Percentiles rank a stretch among this genome's conserved stretches.
phyloP scores from a whole-genome alignment of 2,329 filamentous ascomycete species.

The Hypomyces perniciosus region DNA sequence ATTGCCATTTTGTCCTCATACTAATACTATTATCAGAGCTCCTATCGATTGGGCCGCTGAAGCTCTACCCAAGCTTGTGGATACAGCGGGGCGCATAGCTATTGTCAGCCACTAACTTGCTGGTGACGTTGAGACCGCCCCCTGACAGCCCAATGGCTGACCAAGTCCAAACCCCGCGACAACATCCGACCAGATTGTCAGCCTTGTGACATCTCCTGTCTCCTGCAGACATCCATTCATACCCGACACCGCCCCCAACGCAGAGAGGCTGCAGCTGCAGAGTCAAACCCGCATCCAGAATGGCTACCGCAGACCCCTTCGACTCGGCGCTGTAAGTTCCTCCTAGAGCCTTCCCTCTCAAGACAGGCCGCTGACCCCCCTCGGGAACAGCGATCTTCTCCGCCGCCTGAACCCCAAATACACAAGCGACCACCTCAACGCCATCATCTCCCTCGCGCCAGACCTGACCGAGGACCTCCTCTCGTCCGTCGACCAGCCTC shows the following conservation, averaged over 20 bases:
- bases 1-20: too few species aligned
- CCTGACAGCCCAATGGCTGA: constrained; percentile 3
- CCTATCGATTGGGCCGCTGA: too few species aligned
- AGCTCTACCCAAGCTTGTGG: too few species aligned
- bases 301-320: constrained; percentile 55
- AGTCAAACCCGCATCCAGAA: neutral
- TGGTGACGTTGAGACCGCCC: constrained; percentile 8
- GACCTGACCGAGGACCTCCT: constrained; percentile 96
- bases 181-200: neutral
- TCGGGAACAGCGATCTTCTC: constrained; percentile 73
- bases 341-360: neutral
- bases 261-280: neutral
- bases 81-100: too few species aligned
- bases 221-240: neutral
- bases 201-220: neutral
- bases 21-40: too few species aligned
- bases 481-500: constrained; percentile 92
- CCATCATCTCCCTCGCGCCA: constrained; percentile 82
- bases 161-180: constrained; percentile 7
- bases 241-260: neutral
- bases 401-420: constrained; percentile 94
- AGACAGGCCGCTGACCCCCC: constrained; percentile 11
- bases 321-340: constrained; percentile 67
- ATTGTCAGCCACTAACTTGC: neutral
- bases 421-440: constrained; percentile 79